These are phyloP conservation scores for Penicillium psychrofluorescens DNA, from an alignment of 495 filamentous ascomycete genomes.

Conservation along the genomic window DNA sequence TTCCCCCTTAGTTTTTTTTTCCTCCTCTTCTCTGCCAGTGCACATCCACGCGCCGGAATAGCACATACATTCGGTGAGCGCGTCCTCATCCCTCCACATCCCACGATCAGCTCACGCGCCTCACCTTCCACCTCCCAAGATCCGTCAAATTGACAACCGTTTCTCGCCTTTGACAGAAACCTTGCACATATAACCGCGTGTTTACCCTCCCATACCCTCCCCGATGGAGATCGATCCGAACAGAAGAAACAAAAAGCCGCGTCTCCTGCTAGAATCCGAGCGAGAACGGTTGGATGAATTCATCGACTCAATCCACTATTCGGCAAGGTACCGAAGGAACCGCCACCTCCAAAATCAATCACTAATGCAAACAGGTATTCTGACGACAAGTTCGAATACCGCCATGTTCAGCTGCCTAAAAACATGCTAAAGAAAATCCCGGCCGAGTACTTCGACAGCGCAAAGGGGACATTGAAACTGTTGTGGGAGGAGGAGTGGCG, in stretches of 20 bases:
- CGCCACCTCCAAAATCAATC: not conserved
- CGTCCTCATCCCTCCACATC: no score
- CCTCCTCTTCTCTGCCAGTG: no score
- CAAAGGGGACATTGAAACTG: conserved; percentile 88
- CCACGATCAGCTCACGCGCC: no score
- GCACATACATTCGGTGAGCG: no score
- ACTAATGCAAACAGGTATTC: conserved; percentile 54
- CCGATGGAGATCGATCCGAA: conserved; percentile 66
- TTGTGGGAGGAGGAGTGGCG: conserved; percentile 99
- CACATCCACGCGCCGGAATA: no score
- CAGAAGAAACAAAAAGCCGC: conserved; percentile 77
- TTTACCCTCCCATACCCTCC: conserved; percentile 1
- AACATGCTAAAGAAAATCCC: conserved; percentile 97
- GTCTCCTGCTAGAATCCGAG: conserved; percentile 74
- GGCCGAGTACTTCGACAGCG: conserved; percentile 85
- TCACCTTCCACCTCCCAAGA: not conserved
- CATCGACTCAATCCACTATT: conserved; percentile 89
- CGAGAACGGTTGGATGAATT: conserved; percentile 81
- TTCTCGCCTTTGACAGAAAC: not conserved
- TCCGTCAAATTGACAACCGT: not conserved
- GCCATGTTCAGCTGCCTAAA: conserved; percentile 95
- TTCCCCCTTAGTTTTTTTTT: no score
- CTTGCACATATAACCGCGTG: not conserved
- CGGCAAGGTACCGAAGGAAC: conserved; percentile 59
- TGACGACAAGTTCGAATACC: conserved; percentile 85